Evolutionary conservation across 2,329 filamentous ascomycete genomes (phyloP), one percentile per base, ranked within the genome.

Genomic region (Botrytis porri): DNA sequence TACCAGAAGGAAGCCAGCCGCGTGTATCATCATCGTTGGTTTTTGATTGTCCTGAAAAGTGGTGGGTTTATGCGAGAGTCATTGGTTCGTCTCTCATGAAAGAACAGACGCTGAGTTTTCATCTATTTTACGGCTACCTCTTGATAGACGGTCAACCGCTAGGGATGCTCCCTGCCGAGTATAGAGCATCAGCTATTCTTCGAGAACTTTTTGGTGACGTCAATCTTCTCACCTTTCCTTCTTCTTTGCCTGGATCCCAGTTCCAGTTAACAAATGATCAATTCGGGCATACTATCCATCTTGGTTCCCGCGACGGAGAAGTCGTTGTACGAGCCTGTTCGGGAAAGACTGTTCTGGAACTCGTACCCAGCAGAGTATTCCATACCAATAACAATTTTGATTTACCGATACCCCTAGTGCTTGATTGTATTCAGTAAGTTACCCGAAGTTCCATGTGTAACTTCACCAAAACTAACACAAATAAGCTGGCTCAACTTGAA

Each of bases 151-250:
- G 85, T 0, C 77, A 84, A 61, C 82, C 84, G 16, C 75, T 88
- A 12, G 84, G 86, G 1, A 87, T 85, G 22, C 82, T 92, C 0
- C 90, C 90, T 0, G 77, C 83, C 0, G 81, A 86, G 2, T 85
- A 88, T 60, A 84, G 83, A 29, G 77, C 86, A 5, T 82, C 84
- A 0, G 65, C 75, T 20, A 77, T 80, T 3, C 81, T 90, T 7
- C 78, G 80, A 8, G 82, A 85, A 4, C 82, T 92, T 0, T 90
- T 92, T 76, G 86, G 86, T 0, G 80, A 84, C 1, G 84, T 86
- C 22, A 82, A 83, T 39, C 83, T 90, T 0, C 82, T 85, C 0
- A 86, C 85, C 0, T 87, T 80, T 32, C 86, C 89, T 0, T 91
- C 89, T 0, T 72, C 75, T 0, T 74, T 88, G 0, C 79, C 77